These are phyloP conservation scores for Aspergillus terreus DNA, from an alignment of 2,329 filamentous ascomycete genomes.

Conservation along the genomic window DNA sequence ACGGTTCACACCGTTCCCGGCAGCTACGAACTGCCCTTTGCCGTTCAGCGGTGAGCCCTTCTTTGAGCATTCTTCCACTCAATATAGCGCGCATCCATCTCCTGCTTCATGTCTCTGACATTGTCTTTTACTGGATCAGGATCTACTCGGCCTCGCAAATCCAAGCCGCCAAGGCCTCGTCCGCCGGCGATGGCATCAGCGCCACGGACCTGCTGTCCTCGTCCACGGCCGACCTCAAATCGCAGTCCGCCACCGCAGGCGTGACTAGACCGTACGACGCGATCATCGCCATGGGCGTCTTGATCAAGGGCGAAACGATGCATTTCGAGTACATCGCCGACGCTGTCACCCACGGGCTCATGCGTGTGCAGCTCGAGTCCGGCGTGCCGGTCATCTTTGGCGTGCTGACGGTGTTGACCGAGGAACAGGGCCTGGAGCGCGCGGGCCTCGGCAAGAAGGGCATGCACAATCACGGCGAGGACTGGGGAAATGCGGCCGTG, in stretches of 20 bases:
- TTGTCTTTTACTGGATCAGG: slow-evolving; percentile 40
- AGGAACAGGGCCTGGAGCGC: slow-evolving; percentile 81
- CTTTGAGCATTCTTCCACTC: neutral
- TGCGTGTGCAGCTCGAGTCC: slow-evolving; percentile 88
- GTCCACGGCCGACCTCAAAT: slow-evolving; percentile 63
- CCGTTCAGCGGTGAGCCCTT: slow-evolving; percentile 68
- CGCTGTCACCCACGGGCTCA: slow-evolving; percentile 82
- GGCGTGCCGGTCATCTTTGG: slow-evolving; percentile 90
- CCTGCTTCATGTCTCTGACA: neutral
- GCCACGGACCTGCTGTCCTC: slow-evolving; percentile 59
- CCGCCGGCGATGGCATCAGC: slow-evolving; percentile 32
- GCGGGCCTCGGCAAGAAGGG: slow-evolving; percentile 64
- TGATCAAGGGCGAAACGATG: slow-evolving; percentile 99
- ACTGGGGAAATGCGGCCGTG: slow-evolving; percentile 92
- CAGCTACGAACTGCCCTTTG: slow-evolving; percentile 90
- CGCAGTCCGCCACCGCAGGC: slow-evolving; percentile 35
- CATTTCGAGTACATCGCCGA: slow-evolving; percentile 99
- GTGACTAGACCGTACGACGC: slow-evolving; percentile 71
- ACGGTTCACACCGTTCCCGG: slow-evolving; percentile 86
- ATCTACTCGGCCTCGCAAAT: slow-evolving; percentile 83
- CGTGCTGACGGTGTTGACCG: slow-evolving; percentile 79
- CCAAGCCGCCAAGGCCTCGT: slow-evolving; percentile 62
- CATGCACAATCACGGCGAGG: slow-evolving; percentile 88
- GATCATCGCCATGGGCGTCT: slow-evolving; percentile 88
- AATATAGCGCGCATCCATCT: neutral